Evolutionary conservation across 2,329 filamentous ascomycete species (phyloP), one percentile per base, ranked within the genome.

Genomic region (Calonectria multiphialidica): DNA sequence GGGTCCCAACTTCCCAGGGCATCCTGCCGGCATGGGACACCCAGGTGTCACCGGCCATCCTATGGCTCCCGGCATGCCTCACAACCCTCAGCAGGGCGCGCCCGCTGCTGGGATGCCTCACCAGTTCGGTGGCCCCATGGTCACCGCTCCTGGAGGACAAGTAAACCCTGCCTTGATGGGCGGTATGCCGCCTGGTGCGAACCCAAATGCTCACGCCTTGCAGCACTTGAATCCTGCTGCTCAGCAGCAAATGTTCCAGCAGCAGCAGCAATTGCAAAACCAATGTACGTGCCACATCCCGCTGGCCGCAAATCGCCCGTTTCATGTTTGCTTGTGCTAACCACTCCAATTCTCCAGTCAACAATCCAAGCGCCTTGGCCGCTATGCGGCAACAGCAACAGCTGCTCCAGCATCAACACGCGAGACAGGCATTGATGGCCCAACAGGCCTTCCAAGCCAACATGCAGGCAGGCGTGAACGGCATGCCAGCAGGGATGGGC

Each of bases 81-180:
- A 93, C 64, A 93, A 93, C 78, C 91, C 91, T 77, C 92, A 94
- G 81, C 92, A 91, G 76, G 93, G 93, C 83, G 88, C 87, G 66
- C 92, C 93, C 75, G 91, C 90, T 33, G 88, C 85, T 73, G 89
- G 88, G 45, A 92, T 93, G 82, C 90, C 90, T 77, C 93, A 93
- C 82, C 93, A 94, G 83, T 88, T 92, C 77, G 85, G 90, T 84
- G 82, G 79, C 49, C 93, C 94, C 78, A 93, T 94, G 86, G 92
- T 93, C 33, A 94, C 93, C 70, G 93, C 90, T 42, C 93, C 93
- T 23, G 92, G 91, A 76, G 90, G 90, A 73, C 93, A 94, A 81
- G 92, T 94, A 76, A 94, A 91, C 81, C 92, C 94, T 79, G 90
- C 91, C 69, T 90, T 95, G 88, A 95, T 96, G 93, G 90, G 86